Percentiles rank a stretch among this genome's conserved stretches.
Evolutionary conservation across 345 rosid genomes (phyloP).

Genomic region (Rhizophora mangle): DNA sequence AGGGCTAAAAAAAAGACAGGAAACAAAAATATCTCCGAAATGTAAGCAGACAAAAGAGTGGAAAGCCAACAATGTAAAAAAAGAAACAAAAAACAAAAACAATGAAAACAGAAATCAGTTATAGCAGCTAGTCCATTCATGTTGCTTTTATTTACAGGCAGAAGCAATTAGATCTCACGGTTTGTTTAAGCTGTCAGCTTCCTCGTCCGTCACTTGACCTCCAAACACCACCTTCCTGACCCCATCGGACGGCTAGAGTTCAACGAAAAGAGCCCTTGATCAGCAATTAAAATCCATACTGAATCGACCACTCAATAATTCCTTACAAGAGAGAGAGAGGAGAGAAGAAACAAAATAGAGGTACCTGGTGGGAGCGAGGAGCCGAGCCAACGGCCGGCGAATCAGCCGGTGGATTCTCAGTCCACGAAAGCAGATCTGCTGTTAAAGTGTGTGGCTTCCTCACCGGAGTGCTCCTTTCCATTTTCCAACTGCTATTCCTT

Average conservation of each 20-base stretch:
- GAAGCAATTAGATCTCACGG: conserved; percentile 55
- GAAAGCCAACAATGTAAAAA: too few species aligned
- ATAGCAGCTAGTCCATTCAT: not conserved
- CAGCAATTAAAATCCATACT: not conserved
- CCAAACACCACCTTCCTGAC: conserved; percentile 94
- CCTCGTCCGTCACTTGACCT: conserved; percentile 96
- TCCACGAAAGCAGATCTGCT: conserved; percentile 89
- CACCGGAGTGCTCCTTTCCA: conserved; percentile 80
- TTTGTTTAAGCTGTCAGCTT: conserved; percentile 69
- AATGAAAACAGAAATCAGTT: not conserved
- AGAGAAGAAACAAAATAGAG: conserved; percentile 11
- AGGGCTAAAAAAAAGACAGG: not conserved
- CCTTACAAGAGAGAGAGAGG: not conserved
- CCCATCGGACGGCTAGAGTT: conserved; percentile 84
- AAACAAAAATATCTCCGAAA: not conserved
- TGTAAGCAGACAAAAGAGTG: not conserved
- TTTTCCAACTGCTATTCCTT: not conserved
- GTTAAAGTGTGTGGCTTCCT: conserved; percentile 83
- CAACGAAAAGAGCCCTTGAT: not conserved
- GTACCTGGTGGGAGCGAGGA: conserved; percentile 70
- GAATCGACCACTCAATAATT: too few species aligned
- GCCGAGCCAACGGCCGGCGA: conserved; percentile 24
- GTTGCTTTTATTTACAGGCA: conserved; percentile 1
- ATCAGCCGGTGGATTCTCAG: conserved; percentile 55
- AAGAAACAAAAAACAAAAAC: conserved; percentile 1